phyloP scores from a whole-genome alignment of 306 rosid species.

The Dalbergia cultrata region DNA sequence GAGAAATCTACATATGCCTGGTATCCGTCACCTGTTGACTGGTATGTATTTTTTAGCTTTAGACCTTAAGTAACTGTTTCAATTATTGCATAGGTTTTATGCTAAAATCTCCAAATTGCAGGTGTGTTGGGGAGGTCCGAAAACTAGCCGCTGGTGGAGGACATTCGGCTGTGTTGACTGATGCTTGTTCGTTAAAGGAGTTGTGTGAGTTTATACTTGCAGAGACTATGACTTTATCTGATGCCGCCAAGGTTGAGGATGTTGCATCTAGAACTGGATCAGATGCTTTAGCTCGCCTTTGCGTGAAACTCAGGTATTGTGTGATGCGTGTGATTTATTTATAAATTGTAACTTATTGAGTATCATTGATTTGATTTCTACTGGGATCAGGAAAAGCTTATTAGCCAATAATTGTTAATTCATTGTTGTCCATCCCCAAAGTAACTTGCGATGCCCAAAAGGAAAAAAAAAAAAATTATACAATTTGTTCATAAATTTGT shows the following conservation, averaged over 20 bases:
- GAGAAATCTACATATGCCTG: constrained; percentile 92
- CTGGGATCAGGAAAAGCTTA: not conserved
- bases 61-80: constrained; percentile 32
- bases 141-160: constrained; percentile 99
- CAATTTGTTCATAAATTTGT: not conserved
- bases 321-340: not conserved
- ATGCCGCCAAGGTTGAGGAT: constrained; percentile 78
- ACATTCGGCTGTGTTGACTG: constrained; percentile 94
- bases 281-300: constrained; percentile 91
- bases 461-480: not conserved
- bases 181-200: constrained; percentile 93
- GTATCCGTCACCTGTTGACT: constrained; percentile 96
- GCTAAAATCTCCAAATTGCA: constrained; percentile 47
- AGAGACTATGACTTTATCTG: constrained; percentile 68
- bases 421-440: not conserved
- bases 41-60: constrained; percentile 56
- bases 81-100: constrained; percentile 12
- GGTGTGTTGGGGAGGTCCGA: constrained; percentile 95
- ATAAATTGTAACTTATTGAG: constrained; percentile 20
- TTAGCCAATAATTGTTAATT: not conserved
- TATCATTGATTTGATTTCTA: not conserved
- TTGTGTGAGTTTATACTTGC: constrained; percentile 90
- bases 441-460: not conserved
- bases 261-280: constrained; percentile 89
- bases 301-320: constrained; percentile 84